Evolutionary conservation across 2,329 filamentous ascomycete genomes (phyloP).

Genomic region (Colletotrichum salicis): DNA sequence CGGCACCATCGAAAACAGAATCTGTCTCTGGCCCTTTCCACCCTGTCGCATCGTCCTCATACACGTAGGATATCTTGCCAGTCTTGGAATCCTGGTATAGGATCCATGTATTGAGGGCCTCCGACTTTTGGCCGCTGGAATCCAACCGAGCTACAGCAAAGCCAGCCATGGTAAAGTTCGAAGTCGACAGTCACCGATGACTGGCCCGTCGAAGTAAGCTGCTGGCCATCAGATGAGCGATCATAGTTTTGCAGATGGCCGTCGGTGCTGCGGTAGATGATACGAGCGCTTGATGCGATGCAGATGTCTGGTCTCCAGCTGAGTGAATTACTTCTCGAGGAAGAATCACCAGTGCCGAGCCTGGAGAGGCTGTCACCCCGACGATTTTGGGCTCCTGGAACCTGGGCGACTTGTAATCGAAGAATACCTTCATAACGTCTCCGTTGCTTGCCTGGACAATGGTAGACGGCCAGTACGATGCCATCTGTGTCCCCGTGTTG

Average conservation of each 20-base stretch:
- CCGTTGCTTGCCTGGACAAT: conserved; percentile 18
- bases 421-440: conserved; percentile 18
- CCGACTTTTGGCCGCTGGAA: conserved; percentile 11
- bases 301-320: conserved; percentile 1
- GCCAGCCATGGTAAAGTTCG: conserved; percentile 37
- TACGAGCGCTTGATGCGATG: conserved; percentile 21
- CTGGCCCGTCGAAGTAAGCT: conserved; percentile 9
- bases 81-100: conserved; percentile 38
- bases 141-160: conserved; percentile 34
- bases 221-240: conserved; percentile 17
- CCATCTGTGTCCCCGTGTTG: conserved; percentile 14
- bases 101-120: conserved; percentile 38
- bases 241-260: conserved; percentile 23
- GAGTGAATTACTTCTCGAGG: conserved; percentile 16
- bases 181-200: conserved; percentile 28
- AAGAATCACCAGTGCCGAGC: conserved; percentile 21
- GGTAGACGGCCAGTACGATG: conserved; percentile 23
- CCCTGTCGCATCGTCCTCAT: conserved; percentile 33
- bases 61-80: conserved; percentile 36
- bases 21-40: conserved; percentile 35
- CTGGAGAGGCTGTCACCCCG: conserved; percentile 3
- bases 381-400: conserved; percentile 13
- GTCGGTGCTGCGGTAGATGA: conserved; percentile 23
- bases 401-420: conserved; percentile 1
- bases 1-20: conserved; percentile 25